These are phyloP conservation scores for Fusarium robinianum DNA, from an alignment of 2,329 filamentous ascomycete genomes.

Conservation along the genomic window DNA sequence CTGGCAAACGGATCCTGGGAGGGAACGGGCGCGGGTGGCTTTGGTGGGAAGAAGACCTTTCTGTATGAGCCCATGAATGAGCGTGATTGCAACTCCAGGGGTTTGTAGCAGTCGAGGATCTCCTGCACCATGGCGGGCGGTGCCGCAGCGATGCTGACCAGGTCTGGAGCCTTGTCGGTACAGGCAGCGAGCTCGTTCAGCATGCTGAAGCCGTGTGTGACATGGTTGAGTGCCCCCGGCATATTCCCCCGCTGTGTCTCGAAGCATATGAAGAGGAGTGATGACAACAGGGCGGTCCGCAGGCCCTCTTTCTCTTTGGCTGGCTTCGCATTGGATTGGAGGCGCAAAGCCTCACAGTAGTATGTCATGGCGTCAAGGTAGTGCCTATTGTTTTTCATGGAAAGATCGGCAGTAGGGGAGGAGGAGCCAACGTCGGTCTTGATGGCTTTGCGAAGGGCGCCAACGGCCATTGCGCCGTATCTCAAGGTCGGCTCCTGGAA, in stretches of 20 bases:
- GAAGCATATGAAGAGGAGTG: constrained; percentile 49
- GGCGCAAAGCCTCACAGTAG: constrained; percentile 48
- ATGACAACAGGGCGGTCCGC: constrained; percentile 46
- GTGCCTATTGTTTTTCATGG: constrained; percentile 41
- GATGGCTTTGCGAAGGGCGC: constrained; percentile 45
- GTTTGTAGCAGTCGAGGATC: constrained; percentile 47
- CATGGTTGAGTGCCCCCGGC: constrained; percentile 47
- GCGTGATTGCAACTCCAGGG: constrained; percentile 45
- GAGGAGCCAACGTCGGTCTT: constrained; percentile 28
- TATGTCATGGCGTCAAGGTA: constrained; percentile 48
- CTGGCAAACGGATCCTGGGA: constrained; percentile 10
- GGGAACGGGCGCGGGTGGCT: constrained; percentile 8
- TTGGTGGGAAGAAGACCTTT: constrained; percentile 41
- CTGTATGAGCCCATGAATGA: constrained; percentile 47
- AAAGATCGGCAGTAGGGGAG: constrained; percentile 25
- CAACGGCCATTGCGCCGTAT: constrained; percentile 48
- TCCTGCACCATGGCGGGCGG: constrained; percentile 45
- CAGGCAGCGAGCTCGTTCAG: constrained; percentile 46
- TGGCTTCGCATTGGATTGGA: constrained; percentile 45
- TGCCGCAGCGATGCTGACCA: constrained; percentile 45
- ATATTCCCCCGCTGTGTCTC: constrained; percentile 47
- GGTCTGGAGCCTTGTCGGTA: constrained; percentile 41
- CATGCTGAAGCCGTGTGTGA: constrained; percentile 48
- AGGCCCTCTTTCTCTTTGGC: constrained; percentile 44
- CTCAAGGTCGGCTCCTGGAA: constrained; percentile 45